Evolutionary conservation across 495 filamentous ascomycete species (phyloP).

Genomic region (Penicillium goetzii): DNA sequence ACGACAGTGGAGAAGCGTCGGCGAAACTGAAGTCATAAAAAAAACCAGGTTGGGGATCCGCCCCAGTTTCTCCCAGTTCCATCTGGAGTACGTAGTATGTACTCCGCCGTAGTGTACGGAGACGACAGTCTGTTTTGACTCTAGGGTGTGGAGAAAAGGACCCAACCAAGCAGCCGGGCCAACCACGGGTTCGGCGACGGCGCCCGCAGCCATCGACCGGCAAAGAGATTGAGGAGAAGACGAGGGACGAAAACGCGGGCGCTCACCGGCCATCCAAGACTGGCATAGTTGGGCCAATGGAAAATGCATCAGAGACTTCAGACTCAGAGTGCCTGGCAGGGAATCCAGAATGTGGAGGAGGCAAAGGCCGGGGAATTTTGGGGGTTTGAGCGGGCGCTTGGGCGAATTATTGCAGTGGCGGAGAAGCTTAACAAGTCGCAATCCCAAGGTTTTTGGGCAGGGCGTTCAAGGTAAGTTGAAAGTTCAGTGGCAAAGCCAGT

Average conservation of each 20-base stretch:
- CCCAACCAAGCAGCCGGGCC: constrained; percentile 11
- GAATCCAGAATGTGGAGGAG: constrained; percentile 27
- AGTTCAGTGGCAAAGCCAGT: constrained; percentile 2
- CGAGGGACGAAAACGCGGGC: constrained; percentile 5
- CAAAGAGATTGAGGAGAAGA: constrained; percentile 1
- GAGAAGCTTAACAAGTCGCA: constrained; percentile 18
- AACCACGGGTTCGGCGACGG: constrained; percentile 12
- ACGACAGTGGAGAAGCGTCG: constrained; percentile 19
- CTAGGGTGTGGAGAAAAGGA: constrained; percentile 12
- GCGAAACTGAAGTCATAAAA: constrained; percentile 8
- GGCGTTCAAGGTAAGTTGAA: not conserved
- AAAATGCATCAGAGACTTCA: constrained; percentile 19
- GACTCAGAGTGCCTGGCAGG: constrained; percentile 7
- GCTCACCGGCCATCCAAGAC: constrained; percentile 24
- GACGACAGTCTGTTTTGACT: constrained; percentile 1
- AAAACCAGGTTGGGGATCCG: constrained; percentile 13
- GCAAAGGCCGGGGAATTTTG: constrained; percentile 23
- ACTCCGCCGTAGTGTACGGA: not conserved
- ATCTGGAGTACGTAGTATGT: constrained; percentile 15
- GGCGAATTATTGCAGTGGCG: constrained; percentile 22
- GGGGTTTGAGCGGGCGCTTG: constrained; percentile 17
- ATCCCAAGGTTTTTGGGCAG: constrained; percentile 7
- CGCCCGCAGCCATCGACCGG: constrained; percentile 11
- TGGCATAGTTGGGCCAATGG: constrained; percentile 11
- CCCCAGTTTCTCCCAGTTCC: constrained; percentile 17